Percentiles rank a stretch among this genome's conserved stretches.
Conservation (phyloP, 306 rosid species). For the Cicer arietinum region DNA sequence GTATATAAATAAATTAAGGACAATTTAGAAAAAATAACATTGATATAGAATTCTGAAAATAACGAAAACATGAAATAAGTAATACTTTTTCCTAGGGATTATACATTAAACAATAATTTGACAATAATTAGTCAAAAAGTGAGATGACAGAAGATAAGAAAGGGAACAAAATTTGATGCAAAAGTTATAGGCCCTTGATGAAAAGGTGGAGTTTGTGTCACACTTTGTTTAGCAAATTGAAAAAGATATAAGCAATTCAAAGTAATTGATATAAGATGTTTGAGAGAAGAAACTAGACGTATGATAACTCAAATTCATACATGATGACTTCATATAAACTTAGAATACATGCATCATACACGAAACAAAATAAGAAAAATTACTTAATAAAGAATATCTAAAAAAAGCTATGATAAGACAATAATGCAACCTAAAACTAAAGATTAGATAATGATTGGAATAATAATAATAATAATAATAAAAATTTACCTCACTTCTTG, state of each 20-base stretch:
- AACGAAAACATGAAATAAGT: neutral
- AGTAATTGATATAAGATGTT: conserved; percentile 25
- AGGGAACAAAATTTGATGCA: conserved; percentile 26
- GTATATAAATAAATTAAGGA: neutral
- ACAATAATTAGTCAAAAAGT: conserved; percentile 9
- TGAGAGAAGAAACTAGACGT: conserved; percentile 29
- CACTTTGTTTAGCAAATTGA: conserved; percentile 35
- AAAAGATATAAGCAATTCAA: conserved; percentile 34
- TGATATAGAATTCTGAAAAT: neutral
- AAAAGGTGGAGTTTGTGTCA: conserved; percentile 20
- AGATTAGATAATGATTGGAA: conserved; percentile 37
- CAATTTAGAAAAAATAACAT: neutral
- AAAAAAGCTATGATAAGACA: conserved; percentile 39
- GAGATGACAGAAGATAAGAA: conserved; percentile 35
- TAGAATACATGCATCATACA: conserved; percentile 14
- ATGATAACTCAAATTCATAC: conserved; percentile 5
- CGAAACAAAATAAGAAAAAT: conserved; percentile 7
- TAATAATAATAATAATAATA: neutral
- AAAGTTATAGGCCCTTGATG: conserved; percentile 14
- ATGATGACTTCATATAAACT: conserved; percentile 36
- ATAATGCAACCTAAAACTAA: conserved; percentile 42
- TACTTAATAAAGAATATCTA: conserved; percentile 37
- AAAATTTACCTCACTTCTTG: conserved; percentile 77
- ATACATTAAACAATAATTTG: neutral
- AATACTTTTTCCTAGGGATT: neutral